Evolutionary conservation across 768 basidiomycete genomes (phyloP).

Genomic region (Lepiota venenata): DNA sequence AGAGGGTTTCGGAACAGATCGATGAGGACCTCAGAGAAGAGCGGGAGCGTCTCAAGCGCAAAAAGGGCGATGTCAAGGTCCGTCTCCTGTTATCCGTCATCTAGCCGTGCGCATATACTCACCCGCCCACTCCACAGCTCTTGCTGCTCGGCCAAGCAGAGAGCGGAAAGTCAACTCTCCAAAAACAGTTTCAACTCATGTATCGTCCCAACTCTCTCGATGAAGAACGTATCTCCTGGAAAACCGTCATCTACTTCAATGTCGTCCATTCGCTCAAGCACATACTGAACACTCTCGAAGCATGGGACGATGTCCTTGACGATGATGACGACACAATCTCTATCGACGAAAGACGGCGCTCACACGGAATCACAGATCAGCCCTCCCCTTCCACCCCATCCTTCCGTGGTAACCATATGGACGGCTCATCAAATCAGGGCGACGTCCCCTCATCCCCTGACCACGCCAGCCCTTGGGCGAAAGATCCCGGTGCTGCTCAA

Average conservation of each 20-base stretch:
- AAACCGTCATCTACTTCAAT: conserved; percentile 74
- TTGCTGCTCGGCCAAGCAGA: conserved; percentile 78
- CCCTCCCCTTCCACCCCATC: conserved; percentile 39
- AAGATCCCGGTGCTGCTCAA: conserved; percentile 30
- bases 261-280: conserved; percentile 68
- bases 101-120: conserved; percentile 32
- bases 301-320: conserved; percentile 58
- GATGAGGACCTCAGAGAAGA: conserved; percentile 77
- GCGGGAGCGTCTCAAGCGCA: conserved; percentile 58
- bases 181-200: conserved; percentile 81
- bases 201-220: conserved; percentile 71
- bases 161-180: conserved; percentile 74
- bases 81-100: conserved; percentile 10
- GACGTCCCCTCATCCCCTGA: conserved; percentile 25
- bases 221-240: conserved; percentile 68
- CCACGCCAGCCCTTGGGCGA: conserved; percentile 22
- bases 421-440: conserved; percentile 24
- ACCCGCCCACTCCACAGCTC: conserved; percentile 39
- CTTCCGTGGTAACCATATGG: conserved; percentile 19
- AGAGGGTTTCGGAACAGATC: conserved; percentile 74
- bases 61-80: conserved; percentile 73
- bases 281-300: conserved; percentile 60
- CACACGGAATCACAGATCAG: conserved; percentile 33
- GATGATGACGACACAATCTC: conserved; percentile 34
- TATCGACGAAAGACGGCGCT: conserved; percentile 21